A percentile compares a stretch with the other conserved stretches of the same genome.
These are phyloP conservation scores for Dalbergia oliveri DNA, from an alignment of 306 rosid species.

Conservation along the genomic window DNA sequence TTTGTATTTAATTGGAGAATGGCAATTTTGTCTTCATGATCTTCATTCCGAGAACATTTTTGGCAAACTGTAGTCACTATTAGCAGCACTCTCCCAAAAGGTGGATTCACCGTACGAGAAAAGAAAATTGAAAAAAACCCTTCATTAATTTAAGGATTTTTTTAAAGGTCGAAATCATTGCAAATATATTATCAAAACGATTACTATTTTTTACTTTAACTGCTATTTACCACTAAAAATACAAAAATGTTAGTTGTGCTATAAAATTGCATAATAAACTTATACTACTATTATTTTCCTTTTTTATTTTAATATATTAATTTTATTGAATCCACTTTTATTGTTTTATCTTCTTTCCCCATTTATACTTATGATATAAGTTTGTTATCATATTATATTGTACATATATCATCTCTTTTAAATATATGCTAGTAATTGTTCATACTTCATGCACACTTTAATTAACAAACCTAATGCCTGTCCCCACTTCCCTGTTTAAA, in stretches of 20 bases:
- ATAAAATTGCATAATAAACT: no score
- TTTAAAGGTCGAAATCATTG: background rate
- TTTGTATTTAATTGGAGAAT: background rate
- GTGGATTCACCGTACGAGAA: background rate
- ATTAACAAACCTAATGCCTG: background rate
- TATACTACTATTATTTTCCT: no score
- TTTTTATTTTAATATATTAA: no score
- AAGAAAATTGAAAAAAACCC: background rate
- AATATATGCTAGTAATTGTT: no score
- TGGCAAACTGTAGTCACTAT: background rate
- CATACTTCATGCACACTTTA: background rate
- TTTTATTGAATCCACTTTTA: no score
- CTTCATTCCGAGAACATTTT: background rate
- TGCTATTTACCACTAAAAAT: background rate
- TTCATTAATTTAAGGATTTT: background rate
- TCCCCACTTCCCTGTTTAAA: slow-evolving; percentile 35
- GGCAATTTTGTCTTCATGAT: background rate
- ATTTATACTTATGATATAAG: no score
- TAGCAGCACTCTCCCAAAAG: background rate
- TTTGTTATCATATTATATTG: no score
- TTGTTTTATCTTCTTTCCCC: no score
- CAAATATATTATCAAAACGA: background rate
- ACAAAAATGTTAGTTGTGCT: no score
- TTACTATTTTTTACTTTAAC: background rate
- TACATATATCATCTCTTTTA: no score